phyloP scores from a whole-genome alignment of 345 rosid genomes.

The Eucalyptus polybractea region DNA sequence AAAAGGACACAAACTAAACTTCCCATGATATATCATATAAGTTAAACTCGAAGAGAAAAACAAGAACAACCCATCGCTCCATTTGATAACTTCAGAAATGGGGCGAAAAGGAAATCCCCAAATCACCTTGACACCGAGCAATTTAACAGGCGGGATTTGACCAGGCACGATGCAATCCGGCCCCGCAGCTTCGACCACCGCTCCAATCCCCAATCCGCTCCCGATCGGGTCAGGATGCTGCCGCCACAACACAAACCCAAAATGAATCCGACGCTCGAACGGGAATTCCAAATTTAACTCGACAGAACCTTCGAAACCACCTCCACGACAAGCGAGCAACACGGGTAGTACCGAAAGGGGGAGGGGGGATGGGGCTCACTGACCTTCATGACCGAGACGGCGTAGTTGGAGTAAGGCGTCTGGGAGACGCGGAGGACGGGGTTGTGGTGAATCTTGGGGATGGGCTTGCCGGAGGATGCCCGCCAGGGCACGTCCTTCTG shows the following conservation, averaged over 20 bases:
- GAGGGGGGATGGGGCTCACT: neutral
- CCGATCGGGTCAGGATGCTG: constrained; percentile 80
- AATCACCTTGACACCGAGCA: constrained; percentile 76
- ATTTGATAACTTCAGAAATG: neutral
- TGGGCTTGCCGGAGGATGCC: constrained; percentile 38
- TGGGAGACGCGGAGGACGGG: constrained; percentile 49
- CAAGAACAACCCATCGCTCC: neutral
- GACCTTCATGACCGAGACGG: constrained; percentile 63
- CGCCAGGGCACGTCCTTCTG: constrained; percentile 88
- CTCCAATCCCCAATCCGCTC: constrained; percentile 61
- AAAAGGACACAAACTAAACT: neutral
- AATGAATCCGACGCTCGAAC: neutral
- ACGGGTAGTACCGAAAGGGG: neutral
- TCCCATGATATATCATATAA: neutral
- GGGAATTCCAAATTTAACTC: neutral
- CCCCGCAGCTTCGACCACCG: constrained; percentile 78
- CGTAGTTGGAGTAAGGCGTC: constrained; percentile 41
- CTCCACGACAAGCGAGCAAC: neutral
- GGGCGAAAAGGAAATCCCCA: neutral
- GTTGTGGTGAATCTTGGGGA: constrained; percentile 66
- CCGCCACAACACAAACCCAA: constrained; percentile 5
- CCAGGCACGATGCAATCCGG: constrained; percentile 89
- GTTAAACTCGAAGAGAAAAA: neutral
- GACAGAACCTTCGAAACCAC: neutral
- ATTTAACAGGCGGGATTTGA: constrained; percentile 52